These are phyloP conservation scores for Onygena corvina DNA, from an alignment of 2,329 filamentous ascomycete genomes.

Conservation along the genomic window DNA sequence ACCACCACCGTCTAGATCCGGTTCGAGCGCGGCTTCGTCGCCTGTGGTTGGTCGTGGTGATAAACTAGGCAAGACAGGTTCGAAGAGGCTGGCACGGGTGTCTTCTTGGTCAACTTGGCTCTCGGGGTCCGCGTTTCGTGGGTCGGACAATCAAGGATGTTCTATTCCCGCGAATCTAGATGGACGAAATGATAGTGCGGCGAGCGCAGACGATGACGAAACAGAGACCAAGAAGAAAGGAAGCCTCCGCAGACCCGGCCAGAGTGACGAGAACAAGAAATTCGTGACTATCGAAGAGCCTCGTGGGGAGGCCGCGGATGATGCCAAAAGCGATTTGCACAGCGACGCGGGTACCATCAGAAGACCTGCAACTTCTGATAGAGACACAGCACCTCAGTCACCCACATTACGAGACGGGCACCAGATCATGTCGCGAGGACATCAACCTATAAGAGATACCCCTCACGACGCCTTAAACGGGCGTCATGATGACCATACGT, in stretches of 20 bases:
- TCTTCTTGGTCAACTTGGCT: constrained; percentile 15
- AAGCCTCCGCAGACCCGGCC: not conserved
- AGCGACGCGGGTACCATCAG: constrained; percentile 15
- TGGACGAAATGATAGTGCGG: not conserved
- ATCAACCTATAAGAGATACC: not conserved
- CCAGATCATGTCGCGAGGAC: not conserved
- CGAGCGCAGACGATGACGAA: not conserved
- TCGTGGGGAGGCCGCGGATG: not conserved
- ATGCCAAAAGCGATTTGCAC: not conserved
- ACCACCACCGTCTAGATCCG: not conserved
- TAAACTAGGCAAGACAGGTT: not conserved
- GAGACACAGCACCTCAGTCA: not conserved
- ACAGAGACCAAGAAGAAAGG: not conserved
- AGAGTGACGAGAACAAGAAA: constrained; percentile 10
- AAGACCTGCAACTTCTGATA: constrained; percentile 2
- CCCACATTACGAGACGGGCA: not conserved
- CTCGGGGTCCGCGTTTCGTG: constrained; percentile 8
- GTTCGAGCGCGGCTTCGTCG: not conserved
- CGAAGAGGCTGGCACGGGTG: constrained; percentile 7
- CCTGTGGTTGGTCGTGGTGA: not conserved
- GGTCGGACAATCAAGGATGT: not conserved
- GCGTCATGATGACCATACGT: not conserved
- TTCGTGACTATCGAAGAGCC: constrained; percentile 14
- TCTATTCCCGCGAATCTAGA: not conserved
- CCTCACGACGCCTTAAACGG: not conserved